Percentiles rank a stretch among this genome's conserved stretches.
Conservation (phyloP, 495 filamentous ascomycete species). For the Aspergillus taichungensis region DNA sequence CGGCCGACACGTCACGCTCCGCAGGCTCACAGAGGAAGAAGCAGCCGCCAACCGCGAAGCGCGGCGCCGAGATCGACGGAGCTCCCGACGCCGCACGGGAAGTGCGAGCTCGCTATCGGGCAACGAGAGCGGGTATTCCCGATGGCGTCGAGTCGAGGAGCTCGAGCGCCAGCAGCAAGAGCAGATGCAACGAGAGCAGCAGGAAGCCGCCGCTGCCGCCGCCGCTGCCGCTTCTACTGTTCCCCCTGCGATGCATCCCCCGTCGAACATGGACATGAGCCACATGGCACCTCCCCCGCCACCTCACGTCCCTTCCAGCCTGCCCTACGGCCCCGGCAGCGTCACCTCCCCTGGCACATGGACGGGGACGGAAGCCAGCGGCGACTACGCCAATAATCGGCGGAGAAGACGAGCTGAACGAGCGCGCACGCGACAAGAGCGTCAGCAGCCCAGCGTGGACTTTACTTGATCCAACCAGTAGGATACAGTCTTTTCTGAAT, state of each 20-base stretch:
- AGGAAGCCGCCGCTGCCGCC: slow-evolving; percentile 25
- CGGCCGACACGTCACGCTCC: slow-evolving; percentile 70
- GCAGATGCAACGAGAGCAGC: slow-evolving; percentile 38
- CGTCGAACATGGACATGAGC: slow-evolving; percentile 23
- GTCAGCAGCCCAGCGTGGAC: slow-evolving; percentile 36
- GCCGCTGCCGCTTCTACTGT: slow-evolving; percentile 14
- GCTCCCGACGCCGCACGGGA: slow-evolving; percentile 32
- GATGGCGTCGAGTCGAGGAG: slow-evolving; percentile 45
- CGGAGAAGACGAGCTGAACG: slow-evolving; percentile 43
- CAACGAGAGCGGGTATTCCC: slow-evolving; percentile 34
- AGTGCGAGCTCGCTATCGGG: slow-evolving; percentile 40
- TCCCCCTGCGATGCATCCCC: slow-evolving; percentile 21
- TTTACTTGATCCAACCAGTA: slow-evolving; percentile 40
- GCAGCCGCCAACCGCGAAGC: slow-evolving; percentile 53
- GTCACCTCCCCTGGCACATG: slow-evolving; percentile 39
- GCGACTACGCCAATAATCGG: slow-evolving; percentile 45
- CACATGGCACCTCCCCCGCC: slow-evolving; percentile 28
- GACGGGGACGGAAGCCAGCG: slow-evolving; percentile 44
- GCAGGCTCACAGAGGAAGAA: slow-evolving; percentile 74
- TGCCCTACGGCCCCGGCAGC: slow-evolving; percentile 36
- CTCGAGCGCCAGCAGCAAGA: slow-evolving; percentile 43
- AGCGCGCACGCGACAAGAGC: slow-evolving; percentile 38
- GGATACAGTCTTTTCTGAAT: too few species aligned
- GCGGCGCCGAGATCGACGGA: slow-evolving; percentile 37
- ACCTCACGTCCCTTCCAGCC: slow-evolving; percentile 27